Evolutionary conservation across 768 basidiomycete species (phyloP), one percentile per base, ranked within the genome.

Genomic region (Aureoboletus auriporus): DNA sequence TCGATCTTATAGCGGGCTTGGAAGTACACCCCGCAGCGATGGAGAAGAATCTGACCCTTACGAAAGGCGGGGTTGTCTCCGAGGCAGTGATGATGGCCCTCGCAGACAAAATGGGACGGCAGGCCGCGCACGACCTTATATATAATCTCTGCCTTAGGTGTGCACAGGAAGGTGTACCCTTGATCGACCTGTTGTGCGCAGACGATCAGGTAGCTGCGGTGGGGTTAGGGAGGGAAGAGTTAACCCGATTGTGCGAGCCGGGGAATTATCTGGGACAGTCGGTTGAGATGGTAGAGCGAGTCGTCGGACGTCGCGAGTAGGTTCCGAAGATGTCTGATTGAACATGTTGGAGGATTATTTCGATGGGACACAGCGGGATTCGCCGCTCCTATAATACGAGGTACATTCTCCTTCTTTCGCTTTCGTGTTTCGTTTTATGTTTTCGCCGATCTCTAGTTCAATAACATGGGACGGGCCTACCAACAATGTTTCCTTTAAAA

Each of bases 1-100:
- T 51, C 26, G 62, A 63, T 8, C 50, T 76, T 6, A 49, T 74
- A 10, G 55, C 56, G 23, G 74, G 74, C 3, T 47, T 76, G 45
- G 70, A 76, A 42, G 72, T 76, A 8, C 64, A 74, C 51, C 60
- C 65, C 0, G 68, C 60, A 9, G 66, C 60, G 11, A 76, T 76
- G 75, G 57, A 53, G 47, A 69, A 41, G 51, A 76, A 76, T 43
- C 44, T 76, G 49, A 51, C 55, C 6, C 33, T 70, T 5, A 74
- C 75, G 17, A 64, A 68, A 30, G 75, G 75, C 0, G 63, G 65
- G 2, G 69, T 76, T 46, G 67, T 67, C 17, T 72, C 72, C 17
- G 75, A 76, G 55, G 75, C 73, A 1, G 73, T 74, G 40, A 76
- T 75, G 75, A 75, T 75, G 75, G 65, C 58, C 1, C 63, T 76